Base-by-base conservation (phyloP, 495 filamentous ascomycete genomes). In the Annulohypoxylon moriforme region DNA sequence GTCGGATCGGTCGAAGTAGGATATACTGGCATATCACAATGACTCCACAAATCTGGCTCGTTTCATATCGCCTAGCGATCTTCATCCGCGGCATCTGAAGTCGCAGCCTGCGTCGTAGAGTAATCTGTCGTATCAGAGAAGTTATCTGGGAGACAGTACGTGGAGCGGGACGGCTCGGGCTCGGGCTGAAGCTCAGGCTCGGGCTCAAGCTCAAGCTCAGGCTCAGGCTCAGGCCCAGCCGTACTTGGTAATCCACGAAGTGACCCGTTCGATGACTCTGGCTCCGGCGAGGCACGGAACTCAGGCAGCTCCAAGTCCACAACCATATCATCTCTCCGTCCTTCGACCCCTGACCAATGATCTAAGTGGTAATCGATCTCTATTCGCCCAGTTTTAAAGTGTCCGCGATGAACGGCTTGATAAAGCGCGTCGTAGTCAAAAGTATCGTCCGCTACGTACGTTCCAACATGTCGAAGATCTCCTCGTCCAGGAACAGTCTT, bases 401-500 rank as follows among this genome's bases (percentile, higher is more conserved):
- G 9, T 3, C 68, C 68, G 2, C 55, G 25, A n/a, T 67, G 68
- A 27, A 71, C 25, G 4, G 57, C 49, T 20, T 65, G 25, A 14
- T 67, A 61, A 9, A 71, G 13, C 4, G 56, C 46, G 25, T 67
- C 62, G 16, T 71, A 71, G 49, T 67, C 31, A 25, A 60, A 71
- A 14, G 33, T 61, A n/a, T 71, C 68, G 1, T 67, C 68, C 1
- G 68, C 68, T 8, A 71, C 46, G 34, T 71, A 71, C 0, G 27
- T 18, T 18, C 62, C 68, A 0, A 56, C 46, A 1, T 62, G 49
- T 18, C 61, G 36, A 16, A 71, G 55, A 25, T 71, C 62, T 7
- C 68, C 68, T 20, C 68, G 68, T 4, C 62, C 68, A 11, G 42
- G 52, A 1, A 71, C 56, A 4, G 59, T 7, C 46, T 18, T 11